These are phyloP conservation scores for Colletotrichum falcatum DNA, from an alignment of 2,329 filamentous ascomycete species.

Conservation along the genomic window DNA sequence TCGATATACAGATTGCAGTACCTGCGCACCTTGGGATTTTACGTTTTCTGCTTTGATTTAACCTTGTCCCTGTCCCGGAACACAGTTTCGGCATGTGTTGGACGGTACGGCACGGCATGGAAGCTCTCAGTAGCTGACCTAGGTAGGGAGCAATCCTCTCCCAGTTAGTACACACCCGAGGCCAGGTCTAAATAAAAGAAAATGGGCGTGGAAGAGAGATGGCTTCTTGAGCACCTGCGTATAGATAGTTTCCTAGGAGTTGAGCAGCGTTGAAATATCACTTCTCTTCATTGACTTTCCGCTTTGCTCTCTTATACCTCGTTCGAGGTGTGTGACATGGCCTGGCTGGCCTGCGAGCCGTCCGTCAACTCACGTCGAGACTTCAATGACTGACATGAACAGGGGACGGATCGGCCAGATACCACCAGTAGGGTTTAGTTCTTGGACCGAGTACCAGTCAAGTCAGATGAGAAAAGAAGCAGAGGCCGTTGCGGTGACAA, in stretches of 20 bases:
- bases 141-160: not conserved
- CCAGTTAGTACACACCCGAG: not conserved
- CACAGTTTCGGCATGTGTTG: conserved; percentile 10
- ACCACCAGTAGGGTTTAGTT: not conserved
- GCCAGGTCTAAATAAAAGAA: not conserved
- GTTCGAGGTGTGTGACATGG: not conserved
- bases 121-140: conserved; percentile 4
- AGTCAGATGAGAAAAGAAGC: not conserved
- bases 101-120: conserved; percentile 9
- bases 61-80: conserved; percentile 29
- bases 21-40: conserved; percentile 38
- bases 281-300: conserved; percentile 26
- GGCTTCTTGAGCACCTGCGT: conserved; percentile 32
- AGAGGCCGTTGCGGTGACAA: not conserved
- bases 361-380: not conserved
- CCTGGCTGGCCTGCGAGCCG: not conserved
- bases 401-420: not conserved
- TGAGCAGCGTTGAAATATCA: conserved; percentile 31
- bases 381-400: not conserved
- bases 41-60: conserved; percentile 22
- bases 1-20: conserved; percentile 62
- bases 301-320: not conserved
- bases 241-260: conserved; percentile 38
- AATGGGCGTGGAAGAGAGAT: conserved; percentile 3
- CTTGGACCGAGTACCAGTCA: not conserved